phyloP scores from a whole-genome alignment of 352 stramenopile species.

The Phytophthora macrochlamydospora region DNA sequence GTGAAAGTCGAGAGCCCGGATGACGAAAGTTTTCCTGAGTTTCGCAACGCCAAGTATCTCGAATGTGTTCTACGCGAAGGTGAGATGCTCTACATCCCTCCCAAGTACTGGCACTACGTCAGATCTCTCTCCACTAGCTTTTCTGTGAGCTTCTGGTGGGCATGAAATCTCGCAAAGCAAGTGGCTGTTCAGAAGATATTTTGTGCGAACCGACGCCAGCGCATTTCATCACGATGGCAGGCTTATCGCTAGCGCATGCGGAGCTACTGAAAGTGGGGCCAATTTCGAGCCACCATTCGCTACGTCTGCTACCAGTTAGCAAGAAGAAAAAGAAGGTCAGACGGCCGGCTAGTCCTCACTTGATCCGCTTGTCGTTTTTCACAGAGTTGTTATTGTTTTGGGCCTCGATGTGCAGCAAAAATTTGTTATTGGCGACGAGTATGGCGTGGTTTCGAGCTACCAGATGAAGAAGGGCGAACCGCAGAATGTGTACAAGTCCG shows the following conservation, averaged over 20 bases:
- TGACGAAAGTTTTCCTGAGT: conserved; percentile 55
- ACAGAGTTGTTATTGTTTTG: too few species aligned
- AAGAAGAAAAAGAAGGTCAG: conserved; percentile 88
- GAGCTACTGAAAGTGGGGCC: conserved; percentile 86
- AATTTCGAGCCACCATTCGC: conserved; percentile 74
- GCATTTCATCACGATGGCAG: conserved; percentile 32
- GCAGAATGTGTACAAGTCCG: conserved; percentile 74
- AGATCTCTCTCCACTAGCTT: conserved; percentile 80
- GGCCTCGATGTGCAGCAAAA: conserved; percentile 64
- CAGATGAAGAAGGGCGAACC: conserved; percentile 88
- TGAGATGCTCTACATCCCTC: conserved; percentile 90
- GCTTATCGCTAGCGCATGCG: conserved; percentile 63
- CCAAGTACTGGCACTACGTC: conserved; percentile 90
- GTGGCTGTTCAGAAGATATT: conserved; percentile 19
- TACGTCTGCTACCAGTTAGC: conserved; percentile 79
- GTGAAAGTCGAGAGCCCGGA: conserved; percentile 66
- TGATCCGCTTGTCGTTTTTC: too few species aligned
- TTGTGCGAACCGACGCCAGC: conserved; percentile 12
- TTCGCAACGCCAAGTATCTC: conserved; percentile 55
- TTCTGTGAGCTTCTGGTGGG: conserved; percentile 88
- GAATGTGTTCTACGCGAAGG: conserved; percentile 74
- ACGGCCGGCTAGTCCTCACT: background rate
- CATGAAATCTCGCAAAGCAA: conserved; percentile 9
- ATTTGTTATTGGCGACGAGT: conserved; percentile 85
- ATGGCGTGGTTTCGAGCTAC: conserved; percentile 79